Evolutionary conservation across 495 filamentous ascomycete species (phyloP), one percentile per base, ranked within the genome.

Genomic region (Lophiostoma macrostomum): DNA sequence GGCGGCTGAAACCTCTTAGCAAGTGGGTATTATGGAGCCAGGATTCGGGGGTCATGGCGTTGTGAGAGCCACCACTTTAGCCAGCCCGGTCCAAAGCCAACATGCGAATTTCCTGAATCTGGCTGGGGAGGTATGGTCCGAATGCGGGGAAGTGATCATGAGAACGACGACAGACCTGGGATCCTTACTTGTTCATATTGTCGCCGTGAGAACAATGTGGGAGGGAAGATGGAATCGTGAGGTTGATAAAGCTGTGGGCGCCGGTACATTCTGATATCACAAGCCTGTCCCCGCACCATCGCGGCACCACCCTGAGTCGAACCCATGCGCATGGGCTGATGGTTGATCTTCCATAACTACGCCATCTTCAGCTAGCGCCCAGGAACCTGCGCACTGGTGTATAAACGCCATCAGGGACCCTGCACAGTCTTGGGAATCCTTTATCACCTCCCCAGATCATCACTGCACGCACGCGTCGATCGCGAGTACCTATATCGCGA

Each of bases 131-230:
- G 27, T 13, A 23, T 24, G 46, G 38, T 44, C 38, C 28, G 29
- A 58, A 45, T 58, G 54, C 54, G 54, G 54, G 53, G 54, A 43
- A 56, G 44, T 31, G 37, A 32, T 44, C 46, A 56, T 49, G 52
- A 36, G 43, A 50, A 31, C 16, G 27, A 28, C 3, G 20, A 8
- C 7, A 45, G 1, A 11, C 27, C 19, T 39, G 13, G 2, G 5
- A 23, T n/a, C 19, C 25, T 43, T 23, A 41, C 5, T 43, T 16
- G 13, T 43, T 11, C 38, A 34, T 23, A 34, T 42, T 38, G 25
- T 3, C 10, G 2, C 7, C 24, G 14, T 23, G 12, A 36, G 31
- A 25, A 28, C n/a, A n/a, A 32, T 32, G 29, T 7, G 29, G 11
- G 31, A 35, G 23, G 4, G 12, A 32, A 41, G 19, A 43, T 23